Conservation (phyloP, 371 early-diverging fungal genomes). For the Mortierella sp. region DNA sequence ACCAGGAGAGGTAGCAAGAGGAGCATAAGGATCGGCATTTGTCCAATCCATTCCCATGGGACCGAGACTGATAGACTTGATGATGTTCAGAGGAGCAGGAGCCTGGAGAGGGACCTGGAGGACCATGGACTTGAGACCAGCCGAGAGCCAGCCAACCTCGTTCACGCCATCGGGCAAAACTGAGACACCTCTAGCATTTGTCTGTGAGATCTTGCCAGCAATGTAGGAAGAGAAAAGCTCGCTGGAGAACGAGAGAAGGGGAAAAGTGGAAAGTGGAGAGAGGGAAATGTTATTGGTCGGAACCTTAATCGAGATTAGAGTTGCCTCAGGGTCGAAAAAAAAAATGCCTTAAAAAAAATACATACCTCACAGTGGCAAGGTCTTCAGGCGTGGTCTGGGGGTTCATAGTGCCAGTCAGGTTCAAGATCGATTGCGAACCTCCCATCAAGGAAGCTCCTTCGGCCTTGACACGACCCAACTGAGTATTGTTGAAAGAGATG, state of each 20-base stretch:
- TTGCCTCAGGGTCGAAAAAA: no score
- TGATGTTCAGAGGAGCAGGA: constrained; percentile 59
- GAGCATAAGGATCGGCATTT: constrained; percentile 60
- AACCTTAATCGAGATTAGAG: no score
- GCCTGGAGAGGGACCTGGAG: constrained; percentile 46
- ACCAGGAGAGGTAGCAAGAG: constrained; percentile 58
- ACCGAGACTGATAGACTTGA: constrained; percentile 64
- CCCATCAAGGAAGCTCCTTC: constrained; percentile 56
- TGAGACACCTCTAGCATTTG: constrained; percentile 66
- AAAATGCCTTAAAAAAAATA: neutral
- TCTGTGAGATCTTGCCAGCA: constrained; percentile 59
- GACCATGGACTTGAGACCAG: constrained; percentile 59
- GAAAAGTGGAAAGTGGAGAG: neutral
- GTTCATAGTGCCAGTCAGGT: constrained; percentile 62
- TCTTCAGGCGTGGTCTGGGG: constrained; percentile 61
- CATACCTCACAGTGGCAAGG: constrained; percentile 57
- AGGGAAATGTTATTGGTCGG: no score
- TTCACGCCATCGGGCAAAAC: constrained; percentile 68
- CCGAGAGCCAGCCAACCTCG: constrained; percentile 66
- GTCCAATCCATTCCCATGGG: constrained; percentile 67
- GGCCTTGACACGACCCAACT: constrained; percentile 62
- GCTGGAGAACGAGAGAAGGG: constrained; percentile 16
- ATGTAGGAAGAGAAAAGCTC: constrained; percentile 66
- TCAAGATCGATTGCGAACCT: constrained; percentile 48
- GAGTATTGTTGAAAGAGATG: constrained; percentile 61